phyloP scores from a whole-genome alignment of 2,329 filamentous ascomycete species.

The Sporothrix brunneoviolacea region DNA sequence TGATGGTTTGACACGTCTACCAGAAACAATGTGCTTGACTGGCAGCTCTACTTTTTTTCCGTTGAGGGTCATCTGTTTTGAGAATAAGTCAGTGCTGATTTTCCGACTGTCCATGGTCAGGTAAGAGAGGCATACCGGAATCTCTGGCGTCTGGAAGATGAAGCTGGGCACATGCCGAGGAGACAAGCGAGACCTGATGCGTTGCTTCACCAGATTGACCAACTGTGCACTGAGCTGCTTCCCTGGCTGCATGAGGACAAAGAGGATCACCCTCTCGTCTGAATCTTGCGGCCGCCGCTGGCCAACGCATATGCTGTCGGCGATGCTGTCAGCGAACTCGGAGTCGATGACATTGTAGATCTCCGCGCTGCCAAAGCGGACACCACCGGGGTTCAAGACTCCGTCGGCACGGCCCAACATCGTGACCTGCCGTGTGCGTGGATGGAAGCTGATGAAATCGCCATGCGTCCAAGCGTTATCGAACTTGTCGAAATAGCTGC shows the following conservation, averaged over 20 bases:
- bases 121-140: background rate
- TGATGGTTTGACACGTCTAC: background rate
- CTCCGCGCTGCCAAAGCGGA: conserved; percentile 2
- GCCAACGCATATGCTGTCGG: background rate
- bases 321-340: background rate
- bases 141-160: background rate
- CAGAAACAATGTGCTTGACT: background rate
- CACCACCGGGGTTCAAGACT: background rate
- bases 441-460: conserved; percentile 1
- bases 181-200: background rate
- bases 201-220: too few species aligned
- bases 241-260: background rate
- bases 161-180: background rate
- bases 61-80: background rate
- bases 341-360: background rate
- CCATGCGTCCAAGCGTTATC: background rate
- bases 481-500: background rate
- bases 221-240: too few species aligned
- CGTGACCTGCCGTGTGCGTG: background rate
- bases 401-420: conserved; percentile 1
- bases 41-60: background rate
- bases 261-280: background rate
- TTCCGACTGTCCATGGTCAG: background rate
- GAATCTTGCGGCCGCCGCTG: background rate
- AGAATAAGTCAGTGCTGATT: background rate